A percentile compares a stretch with the other conserved stretches of the same genome.
These are phyloP conservation scores for Gossypium ekmanianum DNA, from an alignment of 345 rosid genomes.

Conservation along the genomic window DNA sequence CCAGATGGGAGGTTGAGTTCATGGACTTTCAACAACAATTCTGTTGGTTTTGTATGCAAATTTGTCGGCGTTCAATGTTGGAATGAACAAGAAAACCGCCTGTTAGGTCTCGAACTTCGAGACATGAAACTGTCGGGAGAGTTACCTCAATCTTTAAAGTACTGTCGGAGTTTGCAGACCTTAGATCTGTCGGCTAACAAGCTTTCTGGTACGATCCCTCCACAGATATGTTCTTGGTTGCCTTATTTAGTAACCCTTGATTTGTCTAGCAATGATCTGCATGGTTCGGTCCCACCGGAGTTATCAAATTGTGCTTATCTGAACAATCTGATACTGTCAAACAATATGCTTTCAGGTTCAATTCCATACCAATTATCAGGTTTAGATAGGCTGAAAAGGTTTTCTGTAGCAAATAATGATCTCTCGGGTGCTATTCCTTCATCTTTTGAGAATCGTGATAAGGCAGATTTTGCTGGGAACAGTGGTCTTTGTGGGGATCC, in stretches of 20 bases:
- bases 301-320: constrained; percentile 55
- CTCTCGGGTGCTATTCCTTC: constrained; percentile 62
- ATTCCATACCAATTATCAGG: constrained; percentile 51
- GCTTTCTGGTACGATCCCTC: constrained; percentile 70
- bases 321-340: constrained; percentile 48
- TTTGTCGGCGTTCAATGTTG: constrained; percentile 80
- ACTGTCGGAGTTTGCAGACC: constrained; percentile 59
- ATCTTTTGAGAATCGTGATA: constrained; percentile 27
- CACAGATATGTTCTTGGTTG: constrained; percentile 65
- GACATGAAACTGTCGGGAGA: constrained; percentile 57
- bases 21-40: constrained; percentile 60
- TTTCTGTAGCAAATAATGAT: constrained; percentile 64
- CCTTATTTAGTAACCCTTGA: constrained; percentile 72
- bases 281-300: constrained; percentile 64
- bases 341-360: constrained; percentile 59
- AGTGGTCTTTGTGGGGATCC: constrained; percentile 63
- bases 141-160: constrained; percentile 58
- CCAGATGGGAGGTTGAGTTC: constrained; percentile 46
- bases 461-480: constrained; percentile 57
- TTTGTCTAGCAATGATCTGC: constrained; percentile 53
- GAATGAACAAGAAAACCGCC: constrained; percentile 71
- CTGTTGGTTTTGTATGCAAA: constrained; percentile 56
- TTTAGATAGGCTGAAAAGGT: constrained; percentile 46
- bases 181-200: constrained; percentile 67
- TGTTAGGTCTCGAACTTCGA: constrained; percentile 46